Base-by-base conservation (phyloP, 768 basidiomycete genomes). In the Stropharia rugosoannulata region DNA sequence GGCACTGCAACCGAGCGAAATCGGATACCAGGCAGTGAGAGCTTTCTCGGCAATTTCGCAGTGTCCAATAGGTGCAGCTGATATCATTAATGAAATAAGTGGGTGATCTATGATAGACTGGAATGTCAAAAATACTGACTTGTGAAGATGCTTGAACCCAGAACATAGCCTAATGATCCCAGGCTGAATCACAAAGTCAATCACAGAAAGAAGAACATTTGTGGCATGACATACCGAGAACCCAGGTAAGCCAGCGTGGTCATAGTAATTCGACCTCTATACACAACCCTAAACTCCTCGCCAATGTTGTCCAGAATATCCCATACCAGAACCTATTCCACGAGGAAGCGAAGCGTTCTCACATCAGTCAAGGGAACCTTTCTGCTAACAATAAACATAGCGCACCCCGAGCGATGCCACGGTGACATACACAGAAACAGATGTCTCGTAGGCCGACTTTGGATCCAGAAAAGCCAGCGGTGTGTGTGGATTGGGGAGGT, bases 211-310 rank as follows among this genome's bases (percentile, higher is more conserved):
- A 27, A 25, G 7, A 19, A 40, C 18, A 19, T 12, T 16, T 36
- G 9, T 35, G 7, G 9, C 12, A 37, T 12, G 49, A 41, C 41
- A 37, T 32, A 70, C 68, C 63, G 57, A 25, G 63, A 60, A 53
- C 69, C 41, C n/a, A 64, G 59, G 50, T 73, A 73, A 2, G 61
- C 62, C 22, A 65, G 19, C 5, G 64, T 65, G 3, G 65, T 60
- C 25, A 60, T 12, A 15, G 50, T 41, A 40, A 68, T 48, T 19
- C 49, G 51, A 40, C 59, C 49, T 39, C 59, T 39, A 44, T 56
- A 54, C 0, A 71, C 43, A 3, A 71, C 50, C 27, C 50, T 29
- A 47, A 60, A 68, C 37, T 72, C 68, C 4, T 50, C 52, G 4
- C 51, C 15, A 4, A 68, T 22, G 48, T 70, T 65, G 46, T 57